phyloP scores from a whole-genome alignment of 345 rosid species.

The Gossypium raimondii region DNA sequence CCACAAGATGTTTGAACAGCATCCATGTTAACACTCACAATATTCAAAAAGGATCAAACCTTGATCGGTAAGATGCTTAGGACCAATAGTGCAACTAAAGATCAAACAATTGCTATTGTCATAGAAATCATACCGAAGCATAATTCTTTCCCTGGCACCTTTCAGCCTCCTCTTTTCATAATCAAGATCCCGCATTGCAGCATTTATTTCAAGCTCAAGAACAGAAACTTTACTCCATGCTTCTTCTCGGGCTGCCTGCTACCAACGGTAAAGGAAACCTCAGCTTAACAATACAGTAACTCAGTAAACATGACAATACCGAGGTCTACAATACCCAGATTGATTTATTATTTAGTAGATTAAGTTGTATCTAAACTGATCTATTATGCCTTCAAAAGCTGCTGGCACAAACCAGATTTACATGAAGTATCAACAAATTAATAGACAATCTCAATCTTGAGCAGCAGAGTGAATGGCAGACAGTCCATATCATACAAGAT shows the following conservation, averaged over 20 bases:
- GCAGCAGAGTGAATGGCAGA: background rate
- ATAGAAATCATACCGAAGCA: slow-evolving; percentile 71
- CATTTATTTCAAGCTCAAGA: slow-evolving; percentile 77
- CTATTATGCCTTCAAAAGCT: background rate
- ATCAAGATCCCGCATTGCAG: slow-evolving; percentile 79
- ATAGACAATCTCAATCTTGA: background rate
- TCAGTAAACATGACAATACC: slow-evolving; percentile 3
- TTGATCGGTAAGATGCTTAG: background rate
- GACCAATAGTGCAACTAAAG: background rate
- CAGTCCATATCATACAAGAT: background rate
- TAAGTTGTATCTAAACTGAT: background rate
- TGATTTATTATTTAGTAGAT: background rate
- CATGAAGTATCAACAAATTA: background rate
- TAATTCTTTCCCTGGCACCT: slow-evolving; percentile 95
- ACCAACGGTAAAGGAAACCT: slow-evolving; percentile 55
- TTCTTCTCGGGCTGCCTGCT: slow-evolving; percentile 99
- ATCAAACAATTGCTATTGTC: background rate
- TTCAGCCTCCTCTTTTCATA: slow-evolving; percentile 83
- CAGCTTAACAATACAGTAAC: slow-evolving; percentile 43
- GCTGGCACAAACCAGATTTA: background rate
- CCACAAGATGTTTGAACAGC: background rate
- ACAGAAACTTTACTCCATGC: slow-evolving; percentile 93
- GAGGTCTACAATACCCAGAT: background rate
- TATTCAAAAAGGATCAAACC: background rate
- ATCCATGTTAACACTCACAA: background rate